These are phyloP conservation scores for Colletotrichum costaricense DNA, from an alignment of 2,329 filamentous ascomycete genomes.

Conservation along the genomic window DNA sequence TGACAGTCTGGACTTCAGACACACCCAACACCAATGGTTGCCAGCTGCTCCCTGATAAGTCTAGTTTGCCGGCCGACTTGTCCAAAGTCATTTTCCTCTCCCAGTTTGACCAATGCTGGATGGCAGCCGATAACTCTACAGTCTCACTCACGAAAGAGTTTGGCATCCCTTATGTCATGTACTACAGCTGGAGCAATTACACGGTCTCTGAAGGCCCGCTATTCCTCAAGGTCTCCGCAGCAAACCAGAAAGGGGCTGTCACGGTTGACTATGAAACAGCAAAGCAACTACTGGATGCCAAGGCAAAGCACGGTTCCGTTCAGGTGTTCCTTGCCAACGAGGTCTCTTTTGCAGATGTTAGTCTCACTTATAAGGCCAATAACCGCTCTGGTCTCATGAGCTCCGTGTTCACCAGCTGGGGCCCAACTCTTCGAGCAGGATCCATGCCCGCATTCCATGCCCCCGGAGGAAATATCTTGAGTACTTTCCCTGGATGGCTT, in stretches of 20 bases:
- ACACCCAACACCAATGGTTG: not conserved
- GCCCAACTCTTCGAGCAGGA: conserved; percentile 52
- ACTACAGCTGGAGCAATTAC: conserved; percentile 51
- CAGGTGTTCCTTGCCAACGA: conserved; percentile 1
- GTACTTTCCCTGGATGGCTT: conserved; percentile 43
- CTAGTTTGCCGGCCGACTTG: not conserved
- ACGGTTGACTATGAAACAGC: not conserved
- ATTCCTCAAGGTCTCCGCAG: conserved; percentile 39
- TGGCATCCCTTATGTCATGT: conserved; percentile 52
- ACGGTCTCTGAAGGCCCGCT: conserved; percentile 54
- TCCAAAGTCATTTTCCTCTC: not conserved
- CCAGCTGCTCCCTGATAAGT: conserved; percentile 1
- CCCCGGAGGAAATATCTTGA: conserved; percentile 54
- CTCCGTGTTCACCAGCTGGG: conserved; percentile 50
- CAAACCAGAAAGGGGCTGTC: not conserved
- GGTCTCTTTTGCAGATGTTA: not conserved
- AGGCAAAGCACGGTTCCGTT: not conserved
- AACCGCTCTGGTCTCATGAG: not conserved
- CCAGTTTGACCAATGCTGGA: conserved; percentile 7
- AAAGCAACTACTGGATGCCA: conserved; percentile 1
- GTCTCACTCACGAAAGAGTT: conserved; percentile 38
- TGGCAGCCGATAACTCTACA: not conserved
- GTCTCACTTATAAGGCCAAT: not conserved
- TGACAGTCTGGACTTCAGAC: conserved; percentile 21
- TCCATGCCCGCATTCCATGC: conserved; percentile 53